Evolutionary conservation across 2,329 filamentous ascomycete genomes (phyloP), one percentile per base, ranked within the genome.

Genomic region (Fusarium euwallaceae): DNA sequence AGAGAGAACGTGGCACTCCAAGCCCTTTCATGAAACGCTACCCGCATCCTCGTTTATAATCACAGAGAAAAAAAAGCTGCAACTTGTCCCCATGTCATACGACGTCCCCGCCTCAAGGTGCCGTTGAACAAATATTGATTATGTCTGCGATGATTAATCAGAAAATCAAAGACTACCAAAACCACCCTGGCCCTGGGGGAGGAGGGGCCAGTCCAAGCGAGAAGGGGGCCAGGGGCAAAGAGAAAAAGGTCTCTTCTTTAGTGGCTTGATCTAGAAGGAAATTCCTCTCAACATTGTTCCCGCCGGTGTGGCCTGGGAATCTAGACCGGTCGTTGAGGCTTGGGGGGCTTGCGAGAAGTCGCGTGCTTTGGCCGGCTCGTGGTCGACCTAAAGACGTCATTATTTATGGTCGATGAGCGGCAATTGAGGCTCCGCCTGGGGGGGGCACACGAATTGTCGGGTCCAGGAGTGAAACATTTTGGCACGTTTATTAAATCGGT

Each of bases 121-220:
- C 59, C 32, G 36, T 61, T 20, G 55, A 60, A 17, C 64, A 76
- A 76, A 71, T 78, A 70, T 76, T 76, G 76, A 77, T 78, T 79
- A 78, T 79, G 77, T 79, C 77, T 72, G 70, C 66, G 78, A 78
- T 79, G 76, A 79, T 74, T 76, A 78, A 79, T 79, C 78, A 79
- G 64, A 76, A 79, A 79, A 78, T 78, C 69, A 41, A 41, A 20
- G 17, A 27, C 24, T 27, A 34, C 41, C 10, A 6, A 20, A 17
- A 22, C 56, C 56, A 22, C 56, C 56, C 56, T 36, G 55, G 55
- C 55, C n/a, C 43, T 32, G 9, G 9, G 24, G 24, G 32, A 20
- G 32, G 20, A 12, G 32, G 32, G 32, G 11, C 32, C 12, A 12
- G 32, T 6, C 32, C 32, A 37, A 34, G n/a, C 53, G 20, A 58